Conservation (phyloP, 805 yeast genomes). For the Candida ulmi region DNA sequence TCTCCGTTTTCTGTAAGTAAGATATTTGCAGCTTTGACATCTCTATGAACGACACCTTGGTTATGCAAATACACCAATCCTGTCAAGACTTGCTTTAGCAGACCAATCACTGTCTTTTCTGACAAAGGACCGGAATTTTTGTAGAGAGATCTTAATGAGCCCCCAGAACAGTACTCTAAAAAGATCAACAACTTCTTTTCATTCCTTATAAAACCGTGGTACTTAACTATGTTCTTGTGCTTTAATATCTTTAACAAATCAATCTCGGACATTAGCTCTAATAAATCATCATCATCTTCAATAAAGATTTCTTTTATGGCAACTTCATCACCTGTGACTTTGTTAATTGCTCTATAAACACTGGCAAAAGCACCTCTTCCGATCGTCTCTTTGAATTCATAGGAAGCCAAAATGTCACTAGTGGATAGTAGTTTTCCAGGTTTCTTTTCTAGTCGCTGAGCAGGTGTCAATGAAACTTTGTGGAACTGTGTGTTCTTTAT, state of each 20-base stretch:
- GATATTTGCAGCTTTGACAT: constrained; percentile 75
- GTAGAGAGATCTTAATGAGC: constrained; percentile 47
- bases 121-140: constrained; percentile 37
- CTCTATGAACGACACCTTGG: constrained; percentile 65
- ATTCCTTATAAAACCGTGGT: constrained; percentile 82
- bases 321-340: constrained; percentile 57
- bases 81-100: constrained; percentile 62
- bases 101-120: constrained; percentile 56
- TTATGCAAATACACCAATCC: constrained; percentile 63
- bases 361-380: constrained; percentile 93
- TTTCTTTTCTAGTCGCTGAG: constrained; percentile 42
- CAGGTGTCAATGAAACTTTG: constrained; percentile 37
- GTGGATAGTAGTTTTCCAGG: constrained; percentile 26
- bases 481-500: background rate
- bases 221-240: constrained; percentile 88
- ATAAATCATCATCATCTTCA: constrained; percentile 66
- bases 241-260: constrained; percentile 67
- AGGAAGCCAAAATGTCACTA: constrained; percentile 29
- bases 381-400: constrained; percentile 52
- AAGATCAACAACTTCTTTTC: constrained; percentile 69
- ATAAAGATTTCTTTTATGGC: constrained; percentile 79
- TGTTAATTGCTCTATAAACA: constrained; percentile 72
- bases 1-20: constrained; percentile 60
- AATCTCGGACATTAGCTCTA: constrained; percentile 56
- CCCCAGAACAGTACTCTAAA: constrained; percentile 64